Evolutionary conservation across 2,329 filamentous ascomycete species (phyloP), one percentile per base, ranked within the genome.

Genomic region (Arthroderma sp.): DNA sequence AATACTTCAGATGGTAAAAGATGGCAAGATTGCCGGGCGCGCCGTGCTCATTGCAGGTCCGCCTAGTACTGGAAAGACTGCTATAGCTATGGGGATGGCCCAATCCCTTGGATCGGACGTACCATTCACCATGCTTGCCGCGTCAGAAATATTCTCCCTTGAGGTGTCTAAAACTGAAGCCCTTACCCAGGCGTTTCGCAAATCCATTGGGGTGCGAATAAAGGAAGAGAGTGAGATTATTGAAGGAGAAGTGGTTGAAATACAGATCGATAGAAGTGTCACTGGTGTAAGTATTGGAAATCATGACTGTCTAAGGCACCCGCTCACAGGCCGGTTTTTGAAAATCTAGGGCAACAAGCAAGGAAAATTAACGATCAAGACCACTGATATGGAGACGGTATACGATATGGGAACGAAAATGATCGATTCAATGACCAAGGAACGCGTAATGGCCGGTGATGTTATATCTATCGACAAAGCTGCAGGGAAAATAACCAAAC

Each of bases 81-180:
- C 91, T 40, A 94, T 98, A 56, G 91, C 91, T 42, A 96, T 95
- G 84, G 91, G 88, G 40, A 95, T 98, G 88, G 83, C 91, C 33
- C 91, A 98, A 64, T 94, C 88, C 29, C 77, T 98, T 43, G 91
- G 89, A 38, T 68, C 87, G 40, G 91, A 98, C 63, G 88, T 95
- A 1, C 91, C 91, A 3, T 98, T 98, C 64, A 98, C 91, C 22
- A 88, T 87, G 68, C 81, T 96, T 51, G 86, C 91, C 37, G 87
- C 88, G 9, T 94, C 88, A 48, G 91, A 98, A 65, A 95, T 98
- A 58, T 98, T 95, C 70, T 95, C 88, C 28, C 77, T 96, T 59
- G 91, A 98, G 67, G 96, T 98, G 89, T 94, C 87, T 57, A 98
- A 98, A 72, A 98, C 91, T 33, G 91, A 98, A 67, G 89, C 91